A percentile compares a stretch with the other conserved stretches of the same genome.
phyloP scores from a whole-genome alignment of 176 grass and related monocot genomes.

The Zoysia japonica region DNA sequence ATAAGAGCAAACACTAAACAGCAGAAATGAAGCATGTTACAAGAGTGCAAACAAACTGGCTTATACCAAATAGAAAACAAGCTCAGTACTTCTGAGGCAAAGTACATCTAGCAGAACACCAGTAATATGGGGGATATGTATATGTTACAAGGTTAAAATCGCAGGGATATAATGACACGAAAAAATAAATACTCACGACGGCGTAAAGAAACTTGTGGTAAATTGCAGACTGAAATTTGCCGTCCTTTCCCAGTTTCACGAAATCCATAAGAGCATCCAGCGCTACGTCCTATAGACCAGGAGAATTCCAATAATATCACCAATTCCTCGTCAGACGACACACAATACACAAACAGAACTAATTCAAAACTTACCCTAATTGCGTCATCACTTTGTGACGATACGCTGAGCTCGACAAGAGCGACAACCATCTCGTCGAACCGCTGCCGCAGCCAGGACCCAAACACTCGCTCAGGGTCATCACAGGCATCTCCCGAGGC shows the following conservation, averaged over 20 bases:
- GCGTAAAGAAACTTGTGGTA: constrained; percentile 73
- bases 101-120: neutral
- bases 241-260: constrained; percentile 83
- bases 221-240: constrained; percentile 65
- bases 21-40: neutral
- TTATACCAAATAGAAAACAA: neutral
- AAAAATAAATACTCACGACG: constrained; percentile 46
- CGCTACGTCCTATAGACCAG: constrained; percentile 66
- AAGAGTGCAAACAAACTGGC: neutral
- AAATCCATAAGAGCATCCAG: constrained; percentile 92
- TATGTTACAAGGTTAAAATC: neutral
- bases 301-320: neutral
- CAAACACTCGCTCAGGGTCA: constrained; percentile 65
- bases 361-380: constrained; percentile 48
- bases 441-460: constrained; percentile 64
- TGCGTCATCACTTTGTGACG: constrained; percentile 45
- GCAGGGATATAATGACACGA: neutral
- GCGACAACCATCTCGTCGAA: constrained; percentile 69
- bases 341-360: neutral
- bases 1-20: constrained; percentile 19
- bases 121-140: neutral
- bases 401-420: constrained; percentile 59
- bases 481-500: constrained; percentile 21
- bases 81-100: neutral
- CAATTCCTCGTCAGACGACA: neutral